phyloP scores from a whole-genome alignment of 2,329 filamentous ascomycete genomes.

The Cladosporium phlei region DNA sequence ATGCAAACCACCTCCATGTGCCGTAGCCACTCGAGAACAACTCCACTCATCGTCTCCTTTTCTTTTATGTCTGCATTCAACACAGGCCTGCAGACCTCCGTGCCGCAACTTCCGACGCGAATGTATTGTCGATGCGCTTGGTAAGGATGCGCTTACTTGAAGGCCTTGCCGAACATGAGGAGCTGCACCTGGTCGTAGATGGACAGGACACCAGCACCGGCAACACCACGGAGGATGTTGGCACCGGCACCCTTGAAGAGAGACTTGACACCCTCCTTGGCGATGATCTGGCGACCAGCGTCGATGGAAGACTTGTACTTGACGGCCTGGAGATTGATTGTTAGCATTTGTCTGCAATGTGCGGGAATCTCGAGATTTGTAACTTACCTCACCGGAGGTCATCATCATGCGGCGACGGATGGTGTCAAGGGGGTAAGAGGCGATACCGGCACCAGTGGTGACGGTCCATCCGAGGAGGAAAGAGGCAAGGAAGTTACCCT shows the following conservation, averaged over 20 bases:
- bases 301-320: constrained; percentile 98
- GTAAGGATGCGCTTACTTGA: constrained; percentile 55
- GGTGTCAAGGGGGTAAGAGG: constrained; percentile 99
- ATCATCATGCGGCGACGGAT: constrained; percentile 99
- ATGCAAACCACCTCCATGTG: constrained; percentile 11
- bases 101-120: constrained; percentile 8
- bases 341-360: constrained; percentile 30
- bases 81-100: constrained; percentile 28
- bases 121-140: constrained; percentile 6
- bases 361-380: not conserved
- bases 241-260: constrained; percentile 99
- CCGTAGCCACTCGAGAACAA: constrained; percentile 8
- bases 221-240: constrained; percentile 99
- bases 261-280: constrained; percentile 95
- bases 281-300: constrained; percentile 92
- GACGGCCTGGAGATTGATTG: constrained; percentile 66
- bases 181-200: constrained; percentile 99
- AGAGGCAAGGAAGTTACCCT: constrained; percentile 99
- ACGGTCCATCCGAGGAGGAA: constrained; percentile 98
- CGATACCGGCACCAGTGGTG: constrained; percentile 99
- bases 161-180: constrained; percentile 99
- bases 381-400: constrained; percentile 70
- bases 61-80: constrained; percentile 26
- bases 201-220: constrained; percentile 99
- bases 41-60: constrained; percentile 9